Evolutionary conservation across 805 yeast genomes (phyloP).

Genomic region (Candida awuae): DNA sequence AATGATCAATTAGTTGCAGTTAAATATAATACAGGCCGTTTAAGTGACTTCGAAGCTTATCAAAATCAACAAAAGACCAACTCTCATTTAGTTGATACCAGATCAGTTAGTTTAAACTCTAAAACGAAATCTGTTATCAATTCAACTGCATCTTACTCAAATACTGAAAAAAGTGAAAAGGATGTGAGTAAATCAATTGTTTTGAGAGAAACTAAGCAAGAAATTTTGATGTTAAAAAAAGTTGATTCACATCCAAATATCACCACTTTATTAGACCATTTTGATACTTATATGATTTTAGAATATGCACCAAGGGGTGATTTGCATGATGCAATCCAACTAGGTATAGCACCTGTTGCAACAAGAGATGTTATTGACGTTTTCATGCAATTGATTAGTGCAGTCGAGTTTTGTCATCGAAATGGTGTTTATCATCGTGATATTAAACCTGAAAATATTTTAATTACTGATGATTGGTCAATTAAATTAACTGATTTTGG

Average conservation of each 20-base stretch:
- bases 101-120: slow-evolving; percentile 14
- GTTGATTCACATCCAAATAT: slow-evolving; percentile 49
- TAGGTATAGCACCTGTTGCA: slow-evolving; percentile 52
- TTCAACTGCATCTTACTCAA: slow-evolving; percentile 10
- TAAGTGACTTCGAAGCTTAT: slow-evolving; percentile 32
- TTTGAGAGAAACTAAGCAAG: slow-evolving; percentile 57
- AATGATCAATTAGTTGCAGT: slow-evolving; percentile 61
- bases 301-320: slow-evolving; percentile 88
- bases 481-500: slow-evolving; percentile 55
- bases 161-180: slow-evolving; percentile 9
- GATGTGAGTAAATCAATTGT: slow-evolving; percentile 28
- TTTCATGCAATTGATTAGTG: slow-evolving; percentile 41
- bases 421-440: slow-evolving; percentile 46
- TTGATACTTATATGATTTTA: slow-evolving; percentile 48
- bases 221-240: slow-evolving; percentile 55
- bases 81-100: background rate
- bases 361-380: slow-evolving; percentile 50
- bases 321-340: slow-evolving; percentile 68
- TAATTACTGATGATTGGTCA: slow-evolving; percentile 48
- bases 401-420: slow-evolving; percentile 44
- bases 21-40: slow-evolving; percentile 66
- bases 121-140: slow-evolving; percentile 10
- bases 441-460: slow-evolving; percentile 50
- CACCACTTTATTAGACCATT: slow-evolving; percentile 38
- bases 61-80: slow-evolving; percentile 13